Percentiles rank a stretch among this genome's conserved stretches.
Evolutionary conservation across 2,329 filamentous ascomycete species (phyloP).

Genomic region (Hymenoscyphus occultus): DNA sequence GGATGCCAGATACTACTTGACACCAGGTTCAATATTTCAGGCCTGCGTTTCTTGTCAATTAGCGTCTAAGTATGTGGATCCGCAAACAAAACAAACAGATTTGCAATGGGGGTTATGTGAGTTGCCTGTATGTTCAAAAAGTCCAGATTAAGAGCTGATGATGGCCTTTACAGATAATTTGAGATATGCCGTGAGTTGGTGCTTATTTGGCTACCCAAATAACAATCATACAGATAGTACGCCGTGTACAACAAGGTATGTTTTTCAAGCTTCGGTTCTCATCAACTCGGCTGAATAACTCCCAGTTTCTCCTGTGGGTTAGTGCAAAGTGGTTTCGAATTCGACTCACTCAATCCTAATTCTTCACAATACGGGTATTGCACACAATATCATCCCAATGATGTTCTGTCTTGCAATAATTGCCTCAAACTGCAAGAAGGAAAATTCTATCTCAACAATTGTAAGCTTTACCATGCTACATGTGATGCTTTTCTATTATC

Average conservation of each 20-base stretch:
- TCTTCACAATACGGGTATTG: slow-evolving; percentile 51
- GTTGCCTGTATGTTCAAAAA: slow-evolving; percentile 31
- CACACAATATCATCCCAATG: slow-evolving; percentile 43
- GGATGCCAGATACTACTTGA: slow-evolving; percentile 20
- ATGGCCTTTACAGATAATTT: slow-evolving; percentile 50
- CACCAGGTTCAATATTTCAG: slow-evolving; percentile 24
- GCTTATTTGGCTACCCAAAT: slow-evolving; percentile 50
- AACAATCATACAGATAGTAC: slow-evolving; percentile 42
- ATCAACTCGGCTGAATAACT: slow-evolving; percentile 12
- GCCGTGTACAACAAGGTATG: slow-evolving; percentile 51
- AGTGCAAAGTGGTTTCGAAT: slow-evolving; percentile 47
- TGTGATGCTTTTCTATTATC: background rate
- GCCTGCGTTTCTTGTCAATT: slow-evolving; percentile 32
- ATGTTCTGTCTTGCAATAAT: slow-evolving; percentile 44
- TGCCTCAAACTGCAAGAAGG: slow-evolving; percentile 45
- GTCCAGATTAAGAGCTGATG: background rate
- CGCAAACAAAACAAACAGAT: slow-evolving; percentile 46
- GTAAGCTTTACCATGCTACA: slow-evolving; percentile 37
- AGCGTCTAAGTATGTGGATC: slow-evolving; percentile 46
- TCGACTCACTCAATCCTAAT: slow-evolving; percentile 42
- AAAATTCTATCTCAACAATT: slow-evolving; percentile 51
- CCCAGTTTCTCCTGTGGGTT: slow-evolving; percentile 50
- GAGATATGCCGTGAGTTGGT: slow-evolving; percentile 53
- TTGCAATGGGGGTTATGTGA: slow-evolving; percentile 54
- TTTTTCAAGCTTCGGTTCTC: background rate